Base-by-base conservation (phyloP, 129 eudicot species). In the carrot (Daucus carota) region DNA sequence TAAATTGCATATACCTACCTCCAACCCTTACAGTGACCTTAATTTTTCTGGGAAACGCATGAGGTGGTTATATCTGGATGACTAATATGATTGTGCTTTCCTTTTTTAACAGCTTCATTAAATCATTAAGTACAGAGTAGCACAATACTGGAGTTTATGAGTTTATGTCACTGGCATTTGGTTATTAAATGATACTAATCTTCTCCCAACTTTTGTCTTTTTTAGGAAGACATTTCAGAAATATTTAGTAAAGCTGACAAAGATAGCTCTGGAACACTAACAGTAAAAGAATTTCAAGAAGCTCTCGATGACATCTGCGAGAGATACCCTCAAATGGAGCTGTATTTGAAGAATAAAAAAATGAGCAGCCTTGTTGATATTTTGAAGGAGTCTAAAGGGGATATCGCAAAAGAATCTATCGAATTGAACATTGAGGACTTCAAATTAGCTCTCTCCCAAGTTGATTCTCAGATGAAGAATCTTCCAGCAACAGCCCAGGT, bases 401-500 rank as follows among this genome's bases (percentile, higher is more conserved):
- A 87, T 81, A 83, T 76, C 72, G 84, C 80, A 70, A 92, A 89
- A 80, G 91, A 87, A 80, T 84, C 96, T 2, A 63, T 80, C 10
- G 92, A 89, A 81, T 72, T 92, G 72, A 84, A 81, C 66, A 86
- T 92, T 70, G 96, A 92, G 76, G 92, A 92, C 59, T 87, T 92
- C 68, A 92, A 87, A 80, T 76, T 81, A 24, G 96, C 96, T 73
- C 86, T 92, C 79, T 89, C 97, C 72, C 81, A 89, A 81, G 97
- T 92, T 20, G 97, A 92, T 79, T 87, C 96, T 65, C 92, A 89
- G 78, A 84, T 92, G 97, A 92, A 92, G 85, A 89, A 89, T 85
- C 97, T 92, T 70, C 97, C 97, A 13, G 96, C 97, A 77, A 92
- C 97, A 28, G 96, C 97, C 75, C 97, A 92, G 91, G 97, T 92